Percentiles rank a stretch among this genome's conserved stretches.
Conservation (phyloP, 495 filamentous ascomycete species). For the Trichoderma parareesei region DNA sequence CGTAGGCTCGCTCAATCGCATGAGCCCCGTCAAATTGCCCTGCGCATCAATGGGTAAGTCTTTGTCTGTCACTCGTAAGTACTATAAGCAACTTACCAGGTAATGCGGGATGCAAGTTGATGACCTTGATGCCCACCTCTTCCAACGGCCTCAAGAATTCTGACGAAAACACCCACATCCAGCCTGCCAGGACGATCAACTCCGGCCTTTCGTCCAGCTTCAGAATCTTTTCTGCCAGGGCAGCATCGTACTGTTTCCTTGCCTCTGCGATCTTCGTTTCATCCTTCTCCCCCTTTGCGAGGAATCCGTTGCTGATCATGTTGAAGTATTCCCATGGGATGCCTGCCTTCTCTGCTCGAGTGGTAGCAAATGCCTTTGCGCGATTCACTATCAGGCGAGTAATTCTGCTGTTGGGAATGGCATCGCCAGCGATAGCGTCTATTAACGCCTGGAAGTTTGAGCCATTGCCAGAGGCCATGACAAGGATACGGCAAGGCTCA, state of each 20-base stretch:
- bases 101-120: constrained; percentile 82
- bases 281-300: constrained; percentile 42
- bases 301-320: constrained; percentile 56
- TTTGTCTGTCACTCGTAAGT: neutral
- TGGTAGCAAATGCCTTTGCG: constrained; percentile 69
- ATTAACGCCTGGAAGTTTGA: constrained; percentile 89
- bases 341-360: constrained; percentile 48
- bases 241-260: constrained; percentile 68
- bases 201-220: constrained; percentile 50
- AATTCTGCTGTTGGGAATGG: constrained; percentile 55
- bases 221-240: constrained; percentile 64
- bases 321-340: constrained; percentile 87
- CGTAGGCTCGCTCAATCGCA: constrained; percentile 72
- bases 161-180: constrained; percentile 53
- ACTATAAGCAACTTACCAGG: constrained; percentile 27
- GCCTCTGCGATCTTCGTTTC: constrained; percentile 49
- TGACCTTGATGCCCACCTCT: constrained; percentile 52
- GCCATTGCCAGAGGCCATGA: constrained; percentile 60
- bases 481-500: constrained; percentile 27
- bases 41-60: constrained; percentile 7
- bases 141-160: constrained; percentile 56
- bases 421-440: constrained; percentile 50
- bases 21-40: constrained; percentile 69
- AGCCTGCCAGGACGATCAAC: constrained; percentile 59
- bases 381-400: constrained; percentile 77